Conservation (phyloP, 805 yeast species). For the Candida ortonii region DNA sequence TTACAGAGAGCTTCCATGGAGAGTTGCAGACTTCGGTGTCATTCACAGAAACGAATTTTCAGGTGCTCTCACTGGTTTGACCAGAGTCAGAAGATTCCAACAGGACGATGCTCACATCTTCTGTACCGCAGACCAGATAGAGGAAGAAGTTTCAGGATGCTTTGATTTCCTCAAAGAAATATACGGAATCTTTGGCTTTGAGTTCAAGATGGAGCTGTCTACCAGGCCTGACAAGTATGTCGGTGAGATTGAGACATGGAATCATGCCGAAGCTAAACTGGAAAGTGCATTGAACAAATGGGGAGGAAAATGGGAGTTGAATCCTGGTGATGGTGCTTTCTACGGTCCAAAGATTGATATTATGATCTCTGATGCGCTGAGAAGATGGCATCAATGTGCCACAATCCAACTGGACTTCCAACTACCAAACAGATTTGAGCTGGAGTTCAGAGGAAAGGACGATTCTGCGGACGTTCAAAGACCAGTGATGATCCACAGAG, state of each 20-base stretch:
- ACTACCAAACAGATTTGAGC: conserved; percentile 88
- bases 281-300: conserved; percentile 78
- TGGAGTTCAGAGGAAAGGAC: conserved; percentile 77
- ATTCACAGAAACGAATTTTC: conserved; percentile 95
- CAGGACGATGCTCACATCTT: conserved; percentile 99
- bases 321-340: conserved; percentile 97
- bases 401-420: conserved; percentile 99
- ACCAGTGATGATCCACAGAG: conserved; percentile 99
- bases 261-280: conserved; percentile 81
- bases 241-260: conserved; percentile 94
- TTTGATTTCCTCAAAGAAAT: conserved; percentile 82
- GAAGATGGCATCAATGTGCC: conserved; percentile 98
- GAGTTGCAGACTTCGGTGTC: conserved; percentile 98
- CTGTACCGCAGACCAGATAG: conserved; percentile 91
- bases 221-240: conserved; percentile 96
- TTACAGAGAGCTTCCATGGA: conserved; percentile 96
- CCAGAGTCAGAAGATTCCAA: conserved; percentile 98
- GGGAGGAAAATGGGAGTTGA: conserved; percentile 91
- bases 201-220: conserved; percentile 93
- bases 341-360: conserved; percentile 96
- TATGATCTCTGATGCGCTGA: conserved; percentile 89
- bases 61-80: conserved; percentile 91
- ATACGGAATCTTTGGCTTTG: conserved; percentile 91
- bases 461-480: conserved; percentile 59
- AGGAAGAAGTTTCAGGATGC: conserved; percentile 73